phyloP scores from a whole-genome alignment of 371 early-diverging fungal species.

The Batkoa obscura region DNA sequence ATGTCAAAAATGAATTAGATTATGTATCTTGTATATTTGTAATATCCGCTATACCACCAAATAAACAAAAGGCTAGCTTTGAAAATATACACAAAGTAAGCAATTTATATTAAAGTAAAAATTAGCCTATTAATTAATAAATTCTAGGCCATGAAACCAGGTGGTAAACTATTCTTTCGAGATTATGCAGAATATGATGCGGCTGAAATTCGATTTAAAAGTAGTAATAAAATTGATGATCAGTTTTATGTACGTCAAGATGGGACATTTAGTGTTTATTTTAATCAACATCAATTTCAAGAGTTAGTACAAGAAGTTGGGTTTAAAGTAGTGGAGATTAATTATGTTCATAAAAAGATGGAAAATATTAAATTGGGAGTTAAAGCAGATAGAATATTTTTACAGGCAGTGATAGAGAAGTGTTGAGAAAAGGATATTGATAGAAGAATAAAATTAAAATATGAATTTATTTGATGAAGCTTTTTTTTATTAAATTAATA shows the following conservation, averaged over 20 bases:
- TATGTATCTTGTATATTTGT: slow-evolving; percentile 66
- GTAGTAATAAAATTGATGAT: slow-evolving; percentile 52
- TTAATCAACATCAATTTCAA: slow-evolving; percentile 1
- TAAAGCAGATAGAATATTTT: not conserved
- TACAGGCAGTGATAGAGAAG: no score
- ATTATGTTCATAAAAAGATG: not conserved
- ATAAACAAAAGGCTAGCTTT: slow-evolving; percentile 46
- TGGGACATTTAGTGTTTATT: slow-evolving; percentile 42
- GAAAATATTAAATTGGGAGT: not conserved
- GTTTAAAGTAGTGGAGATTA: not conserved
- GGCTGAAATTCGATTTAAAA: slow-evolving; percentile 70
- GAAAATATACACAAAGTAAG: slow-evolving; percentile 37
- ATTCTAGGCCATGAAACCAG: slow-evolving; percentile 34
- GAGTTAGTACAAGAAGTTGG: not conserved
- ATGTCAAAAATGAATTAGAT: slow-evolving; percentile 46
- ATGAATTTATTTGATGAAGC: no score
- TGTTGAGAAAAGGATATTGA: no score
- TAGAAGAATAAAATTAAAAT: no score
- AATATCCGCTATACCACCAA: slow-evolving; percentile 69
- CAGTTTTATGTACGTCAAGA: slow-evolving; percentile 82
- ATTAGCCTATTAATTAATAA: no score
- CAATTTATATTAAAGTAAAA: no score
- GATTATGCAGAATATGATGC: slow-evolving; percentile 81
- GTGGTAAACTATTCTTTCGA: slow-evolving; percentile 57
- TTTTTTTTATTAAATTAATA: no score